A percentile compares a stretch with the other conserved stretches of the same genome.
These are phyloP conservation scores for Daldinia sp. DNA, from an alignment of 2,329 filamentous ascomycete genomes.

Conservation along the genomic window DNA sequence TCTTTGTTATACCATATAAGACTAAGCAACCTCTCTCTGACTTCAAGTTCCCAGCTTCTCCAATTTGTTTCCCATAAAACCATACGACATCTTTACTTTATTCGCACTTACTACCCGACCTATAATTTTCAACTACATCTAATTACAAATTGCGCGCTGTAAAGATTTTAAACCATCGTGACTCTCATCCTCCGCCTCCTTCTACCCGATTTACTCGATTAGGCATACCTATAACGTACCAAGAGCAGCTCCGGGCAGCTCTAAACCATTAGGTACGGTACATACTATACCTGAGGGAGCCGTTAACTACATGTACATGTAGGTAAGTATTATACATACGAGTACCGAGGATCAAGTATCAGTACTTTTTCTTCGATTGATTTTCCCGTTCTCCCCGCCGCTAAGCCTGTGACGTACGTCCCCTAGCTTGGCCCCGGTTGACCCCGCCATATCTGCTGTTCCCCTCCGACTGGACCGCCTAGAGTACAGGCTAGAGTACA, in stretches of 20 bases:
- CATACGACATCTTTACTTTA: not conserved
- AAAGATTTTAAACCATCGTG: not conserved
- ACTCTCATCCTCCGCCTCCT: not conserved
- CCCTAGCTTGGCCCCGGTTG: not conserved
- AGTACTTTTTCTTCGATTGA: not conserved
- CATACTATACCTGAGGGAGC: no score
- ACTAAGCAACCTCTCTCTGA: not conserved
- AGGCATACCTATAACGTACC: not conserved
- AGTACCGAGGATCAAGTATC: no score
- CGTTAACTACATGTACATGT: no score
- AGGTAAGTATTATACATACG: not conserved
- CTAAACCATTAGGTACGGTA: no score
- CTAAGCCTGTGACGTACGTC: conserved; percentile 15
- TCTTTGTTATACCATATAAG: conserved; percentile 8
- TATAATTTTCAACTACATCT: not conserved
- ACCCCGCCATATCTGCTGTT: conserved; percentile 26
- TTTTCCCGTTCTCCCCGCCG: conserved; percentile 17
- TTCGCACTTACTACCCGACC: not conserved
- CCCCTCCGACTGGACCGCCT: conserved; percentile 28
- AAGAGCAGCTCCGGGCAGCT: no score
- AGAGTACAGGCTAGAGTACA: no score
- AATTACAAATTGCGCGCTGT: no score
- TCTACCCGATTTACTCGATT: not conserved
- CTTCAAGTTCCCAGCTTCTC: not conserved
- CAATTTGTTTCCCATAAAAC: not conserved